phyloP scores from a whole-genome alignment of 2,329 filamentous ascomycete genomes.

The Atkinsonella hypoxylon region DNA sequence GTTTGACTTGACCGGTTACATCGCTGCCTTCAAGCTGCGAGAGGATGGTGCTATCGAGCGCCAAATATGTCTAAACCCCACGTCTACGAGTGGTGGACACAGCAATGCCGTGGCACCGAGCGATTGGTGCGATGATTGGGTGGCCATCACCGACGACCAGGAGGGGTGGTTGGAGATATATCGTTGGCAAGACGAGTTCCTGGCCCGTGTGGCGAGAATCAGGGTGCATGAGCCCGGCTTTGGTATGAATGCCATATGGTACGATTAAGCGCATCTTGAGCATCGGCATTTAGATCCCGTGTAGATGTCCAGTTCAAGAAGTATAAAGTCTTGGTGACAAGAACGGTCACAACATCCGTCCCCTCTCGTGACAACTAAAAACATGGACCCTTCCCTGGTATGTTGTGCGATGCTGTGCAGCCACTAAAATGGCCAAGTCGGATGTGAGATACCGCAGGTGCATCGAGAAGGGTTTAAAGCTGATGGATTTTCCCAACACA shows the following conservation, averaged over 20 bases:
- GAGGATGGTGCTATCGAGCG: slow-evolving; percentile 59
- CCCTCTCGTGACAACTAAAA: too few species aligned
- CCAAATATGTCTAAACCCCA: slow-evolving; percentile 73
- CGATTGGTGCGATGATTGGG: slow-evolving; percentile 76
- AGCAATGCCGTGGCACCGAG: slow-evolving; percentile 80
- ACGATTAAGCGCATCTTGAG: background rate
- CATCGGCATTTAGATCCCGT: background rate
- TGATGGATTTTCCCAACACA: background rate
- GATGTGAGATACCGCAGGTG: too few species aligned
- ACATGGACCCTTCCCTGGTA: too few species aligned
- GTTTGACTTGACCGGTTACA: slow-evolving; percentile 66
- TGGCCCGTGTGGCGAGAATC: slow-evolving; percentile 64
- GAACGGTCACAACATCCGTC: too few species aligned
- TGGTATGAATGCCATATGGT: slow-evolving; percentile 92
- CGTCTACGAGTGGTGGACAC: slow-evolving; percentile 76
- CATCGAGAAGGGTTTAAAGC: too few species aligned
- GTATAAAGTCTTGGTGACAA: too few species aligned
- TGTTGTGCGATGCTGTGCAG: too few species aligned
- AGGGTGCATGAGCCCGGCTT: slow-evolving; percentile 80
- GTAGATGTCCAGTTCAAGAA: background rate
- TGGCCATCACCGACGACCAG: slow-evolving; percentile 84
- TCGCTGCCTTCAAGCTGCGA: slow-evolving; percentile 64
- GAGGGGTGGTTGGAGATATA: slow-evolving; percentile 82
- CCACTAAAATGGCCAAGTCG: too few species aligned
- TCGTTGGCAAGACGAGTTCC: slow-evolving; percentile 70